Conservation (phyloP, 148 eudicot species). For the Rhododendron kiyosumense region DNA sequence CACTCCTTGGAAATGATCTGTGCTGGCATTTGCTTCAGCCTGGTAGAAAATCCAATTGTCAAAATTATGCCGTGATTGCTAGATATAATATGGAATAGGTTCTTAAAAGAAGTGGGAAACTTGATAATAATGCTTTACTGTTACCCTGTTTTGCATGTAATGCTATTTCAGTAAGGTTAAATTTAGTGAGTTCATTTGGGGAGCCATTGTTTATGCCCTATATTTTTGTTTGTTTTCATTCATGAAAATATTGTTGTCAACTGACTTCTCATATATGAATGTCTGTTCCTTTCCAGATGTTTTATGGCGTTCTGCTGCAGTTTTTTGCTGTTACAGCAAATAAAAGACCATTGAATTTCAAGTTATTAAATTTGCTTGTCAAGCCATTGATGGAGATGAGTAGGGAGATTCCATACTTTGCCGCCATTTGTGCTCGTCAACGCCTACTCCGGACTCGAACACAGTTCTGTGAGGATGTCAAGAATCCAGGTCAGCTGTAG, state of each 20-base stretch:
- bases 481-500: slow-evolving; percentile 60
- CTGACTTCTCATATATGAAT: not conserved
- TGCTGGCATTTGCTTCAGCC: not conserved
- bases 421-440: slow-evolving; percentile 97
- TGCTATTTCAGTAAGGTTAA: no score
- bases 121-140: not conserved
- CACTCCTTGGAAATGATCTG: not conserved
- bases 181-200: no score
- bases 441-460: slow-evolving; percentile 57
- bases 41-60: not conserved
- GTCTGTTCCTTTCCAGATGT: slow-evolving; percentile 48
- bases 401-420: slow-evolving; percentile 74
- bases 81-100: not conserved
- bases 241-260: not conserved
- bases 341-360: slow-evolving; percentile 67
- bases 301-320: slow-evolving; percentile 87
- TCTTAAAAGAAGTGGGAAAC: not conserved
- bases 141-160: no score
- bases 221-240: not conserved
- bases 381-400: slow-evolving; percentile 95
- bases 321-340: slow-evolving; percentile 84
- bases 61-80: not conserved
- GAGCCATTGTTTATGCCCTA: not conserved
- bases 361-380: slow-evolving; percentile 65
- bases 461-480: slow-evolving; percentile 65